Conservation (phyloP, 331 rosid genomes). For the Acacia pycnantha region DNA sequence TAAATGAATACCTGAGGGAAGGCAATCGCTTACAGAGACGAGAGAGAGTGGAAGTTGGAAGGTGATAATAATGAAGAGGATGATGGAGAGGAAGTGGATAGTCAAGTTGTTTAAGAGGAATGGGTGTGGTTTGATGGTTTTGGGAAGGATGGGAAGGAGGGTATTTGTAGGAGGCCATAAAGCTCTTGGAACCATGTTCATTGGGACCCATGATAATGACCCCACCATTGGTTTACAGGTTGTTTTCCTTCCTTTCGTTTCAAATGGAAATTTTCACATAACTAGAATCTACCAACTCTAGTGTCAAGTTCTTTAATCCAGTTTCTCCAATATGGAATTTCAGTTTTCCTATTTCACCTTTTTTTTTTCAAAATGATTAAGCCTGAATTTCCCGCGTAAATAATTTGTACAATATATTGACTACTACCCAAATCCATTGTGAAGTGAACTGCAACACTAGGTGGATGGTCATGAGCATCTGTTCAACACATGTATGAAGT, state of each 20-base stretch:
- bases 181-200: slow-evolving; percentile 49
- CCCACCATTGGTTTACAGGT: slow-evolving; percentile 18
- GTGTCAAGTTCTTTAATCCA: background rate
- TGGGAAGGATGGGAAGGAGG: slow-evolving; percentile 32
- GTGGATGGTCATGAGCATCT: background rate
- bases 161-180: slow-evolving; percentile 73
- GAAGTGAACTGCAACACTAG: background rate
- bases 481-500: background rate
- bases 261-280: background rate
- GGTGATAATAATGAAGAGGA: background rate
- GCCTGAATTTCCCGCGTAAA: too few relatives aligned
- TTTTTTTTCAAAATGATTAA: slow-evolving; percentile 13
- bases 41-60: slow-evolving; percentile 29
- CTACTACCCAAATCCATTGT: background rate
- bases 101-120: slow-evolving; percentile 13
- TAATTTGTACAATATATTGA: background rate
- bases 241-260: background rate
- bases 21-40: slow-evolving; percentile 41
- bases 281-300: background rate
- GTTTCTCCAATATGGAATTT: background rate
- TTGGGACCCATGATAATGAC: slow-evolving; percentile 33
- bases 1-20: slow-evolving; percentile 35
- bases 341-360: background rate
- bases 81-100: slow-evolving; percentile 24
- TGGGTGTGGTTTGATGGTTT: slow-evolving; percentile 48